phyloP scores from a whole-genome alignment of 352 stramenopile species.

The Pythium brachiatum region DNA sequence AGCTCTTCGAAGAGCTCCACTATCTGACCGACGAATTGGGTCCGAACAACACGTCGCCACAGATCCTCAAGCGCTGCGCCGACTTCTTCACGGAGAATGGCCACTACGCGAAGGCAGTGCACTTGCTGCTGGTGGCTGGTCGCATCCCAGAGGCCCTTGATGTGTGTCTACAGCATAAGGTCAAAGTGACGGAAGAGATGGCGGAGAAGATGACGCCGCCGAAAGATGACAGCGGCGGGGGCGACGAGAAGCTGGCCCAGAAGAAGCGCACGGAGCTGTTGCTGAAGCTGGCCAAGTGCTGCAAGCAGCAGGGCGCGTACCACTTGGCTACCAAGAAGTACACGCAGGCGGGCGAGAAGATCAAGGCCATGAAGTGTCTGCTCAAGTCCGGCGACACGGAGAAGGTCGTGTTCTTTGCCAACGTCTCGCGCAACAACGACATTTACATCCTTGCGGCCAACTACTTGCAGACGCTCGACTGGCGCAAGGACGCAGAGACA shows the following conservation, averaged over 20 bases:
- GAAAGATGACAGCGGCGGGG: slow-evolving; percentile 54
- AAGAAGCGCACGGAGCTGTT: slow-evolving; percentile 82
- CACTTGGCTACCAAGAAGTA: slow-evolving; percentile 96
- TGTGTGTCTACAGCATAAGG: slow-evolving; percentile 86
- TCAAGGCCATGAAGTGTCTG: slow-evolving; percentile 95
- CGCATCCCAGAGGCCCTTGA: slow-evolving; percentile 82
- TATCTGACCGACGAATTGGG: slow-evolving; percentile 84
- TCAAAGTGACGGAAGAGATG: slow-evolving; percentile 91
- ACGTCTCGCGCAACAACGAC: slow-evolving; percentile 88
- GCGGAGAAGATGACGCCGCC: slow-evolving; percentile 90
- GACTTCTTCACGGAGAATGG: slow-evolving; percentile 93
- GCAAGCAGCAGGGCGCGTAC: slow-evolving; percentile 91
- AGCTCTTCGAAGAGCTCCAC: slow-evolving; percentile 87
- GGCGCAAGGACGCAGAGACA: slow-evolving; percentile 86
- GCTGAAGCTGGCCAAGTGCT: slow-evolving; percentile 89
- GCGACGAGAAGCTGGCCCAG: slow-evolving; percentile 36
- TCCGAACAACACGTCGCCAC: slow-evolving; percentile 57
- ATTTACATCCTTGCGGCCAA: slow-evolving; percentile 96
- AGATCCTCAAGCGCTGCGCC: slow-evolving; percentile 87
- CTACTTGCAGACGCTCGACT: slow-evolving; percentile 95
- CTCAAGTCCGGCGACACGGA: slow-evolving; percentile 94
- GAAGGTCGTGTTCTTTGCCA: slow-evolving; percentile 94
- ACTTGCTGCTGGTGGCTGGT: slow-evolving; percentile 79
- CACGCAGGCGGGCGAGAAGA: slow-evolving; percentile 90
- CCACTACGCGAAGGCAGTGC: slow-evolving; percentile 91